Conservation (phyloP, 1,139 yeast genomes). For the Nematodospora anomalae region DNA sequence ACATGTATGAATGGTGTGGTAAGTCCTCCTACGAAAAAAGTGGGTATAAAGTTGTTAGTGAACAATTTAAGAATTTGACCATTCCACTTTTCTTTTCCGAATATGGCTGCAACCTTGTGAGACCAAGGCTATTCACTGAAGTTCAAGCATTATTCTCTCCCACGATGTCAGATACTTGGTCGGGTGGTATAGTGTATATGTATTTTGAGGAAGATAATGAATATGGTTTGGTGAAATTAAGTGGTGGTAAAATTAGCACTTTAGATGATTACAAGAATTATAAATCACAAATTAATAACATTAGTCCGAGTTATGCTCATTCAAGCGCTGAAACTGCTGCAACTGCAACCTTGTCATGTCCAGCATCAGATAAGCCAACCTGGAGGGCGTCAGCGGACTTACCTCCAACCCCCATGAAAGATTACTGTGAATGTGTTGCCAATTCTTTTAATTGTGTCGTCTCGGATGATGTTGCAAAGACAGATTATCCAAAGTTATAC, state of each 20-base stretch:
- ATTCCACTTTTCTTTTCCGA: constrained; percentile 87
- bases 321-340: constrained; percentile 25
- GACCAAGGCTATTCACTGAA: constrained; percentile 68
- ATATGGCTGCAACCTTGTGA: constrained; percentile 68
- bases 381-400: constrained; percentile 43
- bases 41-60: constrained; percentile 66
- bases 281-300: constrained; percentile 58
- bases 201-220: constrained; percentile 79
- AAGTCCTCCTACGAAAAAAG: constrained; percentile 64
- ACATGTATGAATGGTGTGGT: constrained; percentile 93
- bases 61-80: constrained; percentile 60
- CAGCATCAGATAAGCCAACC: constrained; percentile 32
- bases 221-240: constrained; percentile 71
- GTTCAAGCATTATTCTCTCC: constrained; percentile 50
- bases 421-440: constrained; percentile 39
- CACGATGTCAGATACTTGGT: constrained; percentile 67
- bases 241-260: constrained; percentile 36
- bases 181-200: constrained; percentile 91
- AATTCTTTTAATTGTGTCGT: constrained; percentile 39
- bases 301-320: constrained; percentile 36
- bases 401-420: constrained; percentile 48
- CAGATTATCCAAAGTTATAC: constrained; percentile 38
- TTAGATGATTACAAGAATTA: constrained; percentile 47
- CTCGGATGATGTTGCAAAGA: constrained; percentile 26
- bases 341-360: constrained; percentile 31